Base-by-base conservation (phyloP, 148 eudicot species). In the Heliamphora exappendiculata region DNA sequence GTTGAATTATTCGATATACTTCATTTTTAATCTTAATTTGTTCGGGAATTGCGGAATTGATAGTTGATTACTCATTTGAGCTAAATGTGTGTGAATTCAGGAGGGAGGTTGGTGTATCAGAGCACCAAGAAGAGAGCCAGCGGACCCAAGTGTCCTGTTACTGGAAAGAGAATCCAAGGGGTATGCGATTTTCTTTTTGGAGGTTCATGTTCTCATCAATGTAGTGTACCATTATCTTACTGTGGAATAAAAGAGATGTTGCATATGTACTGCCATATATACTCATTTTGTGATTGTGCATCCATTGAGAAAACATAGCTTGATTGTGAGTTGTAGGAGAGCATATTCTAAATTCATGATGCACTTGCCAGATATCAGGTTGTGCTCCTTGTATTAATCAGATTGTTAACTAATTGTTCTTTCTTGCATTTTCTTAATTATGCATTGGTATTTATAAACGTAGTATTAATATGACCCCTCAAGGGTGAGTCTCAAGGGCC, bases 141-240 rank as follows among this genome's bases (percentile, higher is more conserved):
- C 31, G 90, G 90, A 70, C 90, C 90, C 34, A 87, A 85, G 55
- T 87, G 90, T 70, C 86, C 86, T 19, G 86, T 87, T 22, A 87
- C 90, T 22, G 90, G 90, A 65, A 87, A 87, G 78, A 80, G 87
- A 76, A 84, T 87, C 76, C 87, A 87, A 78, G 89, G 89, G 83
- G 89, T 87, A 84, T 50, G 58, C 50, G 7, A 28, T 53, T 36
- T 12, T 57, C 58, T 78, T 49, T 3, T 26, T 28, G 53, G 10
- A 14, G 5, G 53, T 39, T 5, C 12, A 0, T 26, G 16, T 7
- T 26, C 22, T 49, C n/a, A 47, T 29, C 3, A 28, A 60, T 20
- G 47, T 36, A n/a, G 37, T 24, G 4, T 41, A 11, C 47, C 13
- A 3, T 11, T 16, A 41, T 17, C 50, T 11, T 65, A 36, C 44